Conservation (phyloP, 2,329 filamentous ascomycete species). For the Leptodontidium sp. region DNA sequence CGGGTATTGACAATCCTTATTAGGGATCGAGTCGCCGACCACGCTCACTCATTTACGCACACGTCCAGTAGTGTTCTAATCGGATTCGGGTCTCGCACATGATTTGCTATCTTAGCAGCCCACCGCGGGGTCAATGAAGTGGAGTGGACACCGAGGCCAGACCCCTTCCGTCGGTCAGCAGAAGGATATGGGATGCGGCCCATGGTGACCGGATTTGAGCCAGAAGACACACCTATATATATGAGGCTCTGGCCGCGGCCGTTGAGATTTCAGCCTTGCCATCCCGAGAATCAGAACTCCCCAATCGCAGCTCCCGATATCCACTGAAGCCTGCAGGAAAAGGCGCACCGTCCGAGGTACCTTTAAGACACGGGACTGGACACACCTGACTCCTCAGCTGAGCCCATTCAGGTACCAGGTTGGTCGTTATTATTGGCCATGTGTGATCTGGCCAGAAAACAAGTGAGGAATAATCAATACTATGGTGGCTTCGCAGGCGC, state of each 20-base stretch:
- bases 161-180: neutral
- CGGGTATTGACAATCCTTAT: neutral
- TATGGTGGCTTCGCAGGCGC: too few species aligned
- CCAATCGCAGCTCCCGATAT: neutral
- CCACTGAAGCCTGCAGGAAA: neutral
- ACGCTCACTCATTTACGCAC: neutral
- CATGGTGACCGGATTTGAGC: neutral
- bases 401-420: neutral
- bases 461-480: too few species aligned
- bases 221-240: neutral
- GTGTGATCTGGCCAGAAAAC: neutral
- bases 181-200: too few species aligned
- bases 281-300: neutral
- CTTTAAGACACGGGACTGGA: neutral
- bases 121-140: slow-evolving; percentile 3
- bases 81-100: neutral
- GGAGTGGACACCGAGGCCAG: neutral
- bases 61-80: too few species aligned
- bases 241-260: too few species aligned
- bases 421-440: neutral
- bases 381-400: neutral
- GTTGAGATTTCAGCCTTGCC: neutral
- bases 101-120: slow-evolving; percentile 4
- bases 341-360: neutral
- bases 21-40: neutral